phyloP scores from a whole-genome alignment of 116 monocot genomes.

The Iris pallida region DNA sequence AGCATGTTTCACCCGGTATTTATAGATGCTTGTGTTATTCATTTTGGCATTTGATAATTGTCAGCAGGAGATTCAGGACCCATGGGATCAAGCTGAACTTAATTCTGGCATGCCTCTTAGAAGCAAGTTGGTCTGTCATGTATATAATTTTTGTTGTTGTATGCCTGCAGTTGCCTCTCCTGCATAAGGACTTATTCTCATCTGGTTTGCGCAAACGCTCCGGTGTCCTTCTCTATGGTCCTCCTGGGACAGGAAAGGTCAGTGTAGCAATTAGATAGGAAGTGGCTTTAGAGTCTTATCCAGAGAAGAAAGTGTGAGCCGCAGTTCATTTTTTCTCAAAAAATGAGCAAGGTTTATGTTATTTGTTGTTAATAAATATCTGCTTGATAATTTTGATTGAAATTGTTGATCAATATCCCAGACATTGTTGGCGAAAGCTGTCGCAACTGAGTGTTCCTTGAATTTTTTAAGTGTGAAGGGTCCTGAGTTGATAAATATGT shows the following conservation, averaged over 20 bases:
- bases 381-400: neutral
- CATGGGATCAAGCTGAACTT: too few relatives aligned
- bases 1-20: too few relatives aligned
- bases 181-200: slow-evolving; percentile 88
- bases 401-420: slow-evolving; percentile 16
- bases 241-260: slow-evolving; percentile 97
- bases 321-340: too few relatives aligned
- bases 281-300: too few relatives aligned
- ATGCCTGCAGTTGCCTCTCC: slow-evolving; percentile 76
- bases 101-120: too few relatives aligned
- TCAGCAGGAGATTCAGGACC: too few relatives aligned
- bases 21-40: too few relatives aligned
- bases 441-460: slow-evolving; percentile 88
- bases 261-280: slow-evolving; percentile 2
- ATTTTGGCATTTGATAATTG: too few relatives aligned
- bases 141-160: slow-evolving; percentile 2
- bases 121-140: neutral
- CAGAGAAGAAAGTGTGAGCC: too few relatives aligned
- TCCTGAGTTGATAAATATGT: slow-evolving; percentile 97
- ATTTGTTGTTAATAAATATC: neutral
- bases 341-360: too few relatives aligned
- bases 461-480: slow-evolving; percentile 33
- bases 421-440: slow-evolving; percentile 97
- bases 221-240: slow-evolving; percentile 95
- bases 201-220: slow-evolving; percentile 89